Base-by-base conservation (phyloP, 495 filamentous ascomycete genomes). In the Zalerion maritima region DNA sequence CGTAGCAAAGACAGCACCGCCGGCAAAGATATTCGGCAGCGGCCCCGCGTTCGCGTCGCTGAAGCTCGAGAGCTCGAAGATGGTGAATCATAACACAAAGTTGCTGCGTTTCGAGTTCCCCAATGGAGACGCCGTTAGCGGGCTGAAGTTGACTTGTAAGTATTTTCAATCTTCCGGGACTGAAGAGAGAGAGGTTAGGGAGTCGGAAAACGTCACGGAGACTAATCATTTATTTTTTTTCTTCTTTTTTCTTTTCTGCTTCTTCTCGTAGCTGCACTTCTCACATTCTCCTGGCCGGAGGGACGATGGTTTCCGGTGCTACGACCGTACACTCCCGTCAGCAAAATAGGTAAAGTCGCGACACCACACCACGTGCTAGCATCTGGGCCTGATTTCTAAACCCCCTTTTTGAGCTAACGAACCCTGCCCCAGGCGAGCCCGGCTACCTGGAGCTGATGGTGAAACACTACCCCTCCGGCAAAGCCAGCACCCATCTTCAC, bases 1-100 rank as follows among this genome's bases (percentile, higher is more conserved):
- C 7, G 43, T 35, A 8, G 35, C 37, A n/a, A 43, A 49, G 13
- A 41, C 26, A 6, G 43, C 35, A 8, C 33, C 37, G n/a, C 40
- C 43, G 3, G 39, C 29, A 9, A 34, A 29, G 24, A 34, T 31
- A 2, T 49, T 49, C 21, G 40, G 43, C 4, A 10, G 22, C 17
- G 43, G 42, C 1, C 46, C 46, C 7, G 46, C 43, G 0, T 57
- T 60, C 35, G 36, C 49, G 21, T 51, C 44, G 9, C 50, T 67
- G 3, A 34, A 47, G 23, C 49, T 67, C 0, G 46, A 60, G 23
- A 71, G 67, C 42, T 55, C 61, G 27, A 60, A 75, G 39, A 36
- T 50, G 1, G 58, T 78, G 29, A 78, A 71, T 42, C 70, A 75
- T 49, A 73, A 80, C 37, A 76, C 71, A 3, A 78, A 75, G 42